phyloP scores from a whole-genome alignment of 2,329 filamentous ascomycete genomes.

The Purpureocillium lavendulum region DNA sequence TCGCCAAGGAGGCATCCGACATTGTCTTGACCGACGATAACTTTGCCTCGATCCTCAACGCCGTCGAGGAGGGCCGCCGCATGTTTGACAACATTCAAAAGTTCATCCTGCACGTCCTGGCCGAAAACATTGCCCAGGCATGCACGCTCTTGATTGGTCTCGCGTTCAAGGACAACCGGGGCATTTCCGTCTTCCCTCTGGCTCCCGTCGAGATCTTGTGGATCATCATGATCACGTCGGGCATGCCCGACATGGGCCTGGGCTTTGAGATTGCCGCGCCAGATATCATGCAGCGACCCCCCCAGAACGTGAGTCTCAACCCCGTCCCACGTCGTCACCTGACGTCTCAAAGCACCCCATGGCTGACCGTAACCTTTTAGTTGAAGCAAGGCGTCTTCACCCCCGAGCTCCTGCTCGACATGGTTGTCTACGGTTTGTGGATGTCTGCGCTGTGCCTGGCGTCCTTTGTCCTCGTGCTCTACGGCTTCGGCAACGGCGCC shows the following conservation, averaged over 20 bases:
- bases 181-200: slow-evolving; percentile 62
- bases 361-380: no score
- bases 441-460: slow-evolving; percentile 51
- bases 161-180: slow-evolving; percentile 55
- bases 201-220: slow-evolving; percentile 68
- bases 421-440: slow-evolving; percentile 59
- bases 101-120: slow-evolving; percentile 59
- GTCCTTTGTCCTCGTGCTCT: slow-evolving; percentile 44
- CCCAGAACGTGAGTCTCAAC: slow-evolving; percentile 43
- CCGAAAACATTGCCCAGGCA: slow-evolving; percentile 63
- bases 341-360: no score
- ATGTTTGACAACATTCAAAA: slow-evolving; percentile 71
- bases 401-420: slow-evolving; percentile 54
- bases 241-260: slow-evolving; percentile 66
- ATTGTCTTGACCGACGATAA: slow-evolving; percentile 68
- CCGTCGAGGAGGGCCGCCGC: slow-evolving; percentile 61
- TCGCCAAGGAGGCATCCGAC: slow-evolving; percentile 58
- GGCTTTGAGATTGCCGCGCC: slow-evolving; percentile 62
- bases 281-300: slow-evolving; percentile 62
- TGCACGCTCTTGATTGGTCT: slow-evolving; percentile 60
- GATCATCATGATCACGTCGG: slow-evolving; percentile 73
- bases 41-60: slow-evolving; percentile 62
- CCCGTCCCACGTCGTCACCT: no score
- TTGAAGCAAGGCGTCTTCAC: slow-evolving; percentile 52
- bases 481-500: slow-evolving; percentile 34